These are phyloP conservation scores for Volvariella surrecta DNA, from an alignment of 1,284 basidiomycete genomes.

Conservation along the genomic window DNA sequence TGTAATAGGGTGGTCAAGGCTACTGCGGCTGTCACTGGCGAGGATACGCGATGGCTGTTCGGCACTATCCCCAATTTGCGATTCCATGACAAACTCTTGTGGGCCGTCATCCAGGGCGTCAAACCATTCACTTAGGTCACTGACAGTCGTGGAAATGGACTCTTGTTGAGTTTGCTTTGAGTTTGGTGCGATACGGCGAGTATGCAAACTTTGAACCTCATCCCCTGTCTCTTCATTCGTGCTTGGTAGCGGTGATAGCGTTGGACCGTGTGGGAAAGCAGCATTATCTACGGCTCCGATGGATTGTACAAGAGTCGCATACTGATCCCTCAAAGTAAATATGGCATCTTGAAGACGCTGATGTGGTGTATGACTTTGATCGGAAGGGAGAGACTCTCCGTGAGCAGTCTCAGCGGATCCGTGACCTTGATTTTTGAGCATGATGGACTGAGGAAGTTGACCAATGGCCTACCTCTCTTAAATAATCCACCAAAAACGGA, in stretches of 20 bases:
- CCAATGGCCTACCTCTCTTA: slow-evolving; percentile 36
- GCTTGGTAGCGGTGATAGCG: slow-evolving; percentile 35
- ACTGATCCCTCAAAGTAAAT: slow-evolving; percentile 51
- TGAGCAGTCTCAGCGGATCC: no score
- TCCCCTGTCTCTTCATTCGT: slow-evolving; percentile 43
- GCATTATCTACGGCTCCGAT: slow-evolving; percentile 29
- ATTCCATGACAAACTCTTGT: slow-evolving; percentile 62
- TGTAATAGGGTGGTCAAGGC: slow-evolving; percentile 26
- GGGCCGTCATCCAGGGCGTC: slow-evolving; percentile 55
- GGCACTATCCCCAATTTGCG: slow-evolving; percentile 21
- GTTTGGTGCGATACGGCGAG: slow-evolving; percentile 23
- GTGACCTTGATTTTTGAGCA: no score
- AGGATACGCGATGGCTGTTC: slow-evolving; percentile 34
- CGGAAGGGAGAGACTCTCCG: neutral
- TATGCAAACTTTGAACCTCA: slow-evolving; percentile 15
- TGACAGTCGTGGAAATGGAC: slow-evolving; percentile 47
- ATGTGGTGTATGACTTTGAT: slow-evolving; percentile 16
- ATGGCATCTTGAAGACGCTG: slow-evolving; percentile 37
- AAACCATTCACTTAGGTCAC: slow-evolving; percentile 62
- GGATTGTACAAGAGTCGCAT: slow-evolving; percentile 40
- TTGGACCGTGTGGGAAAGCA: slow-evolving; percentile 28
- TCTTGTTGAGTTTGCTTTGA: slow-evolving; percentile 31
- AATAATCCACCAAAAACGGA: slow-evolving; percentile 38
- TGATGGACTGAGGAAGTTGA: slow-evolving; percentile 1
- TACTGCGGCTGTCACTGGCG: slow-evolving; percentile 31